Percentiles rank a stretch among this genome's conserved stretches.
These are phyloP conservation scores for Suhomyces choctaworum DNA, from an alignment of 1,139 yeast genomes.

Conservation along the genomic window DNA sequence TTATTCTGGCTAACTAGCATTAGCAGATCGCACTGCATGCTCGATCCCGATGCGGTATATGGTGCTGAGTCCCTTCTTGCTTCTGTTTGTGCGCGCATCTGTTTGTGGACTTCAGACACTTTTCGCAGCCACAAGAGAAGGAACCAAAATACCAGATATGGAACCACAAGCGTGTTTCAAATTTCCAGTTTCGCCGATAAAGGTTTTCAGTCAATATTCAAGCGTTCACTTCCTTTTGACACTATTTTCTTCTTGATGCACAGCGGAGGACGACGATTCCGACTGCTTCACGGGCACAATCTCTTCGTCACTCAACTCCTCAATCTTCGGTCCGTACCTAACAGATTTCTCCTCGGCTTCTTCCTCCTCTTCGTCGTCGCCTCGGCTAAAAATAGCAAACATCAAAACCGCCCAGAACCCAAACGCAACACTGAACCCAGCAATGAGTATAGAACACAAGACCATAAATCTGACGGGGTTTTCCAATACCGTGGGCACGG, in stretches of 20 bases:
- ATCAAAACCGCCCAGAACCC: slow-evolving; percentile 41
- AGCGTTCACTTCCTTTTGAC: slow-evolving; percentile 5
- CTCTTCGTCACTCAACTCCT: slow-evolving; percentile 11
- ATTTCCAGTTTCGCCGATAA: no score
- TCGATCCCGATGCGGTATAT: no score
- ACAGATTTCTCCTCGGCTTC: slow-evolving; percentile 1
- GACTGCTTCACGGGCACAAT: background rate
- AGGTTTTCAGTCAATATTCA: no score
- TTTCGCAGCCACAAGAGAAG: no score
- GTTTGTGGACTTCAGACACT: no score
- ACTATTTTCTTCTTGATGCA: background rate
- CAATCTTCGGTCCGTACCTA: slow-evolving; percentile 3
- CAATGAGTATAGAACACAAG: slow-evolving; percentile 43
- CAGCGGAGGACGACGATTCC: slow-evolving; percentile 2
- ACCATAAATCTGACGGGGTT: slow-evolving; percentile 53
- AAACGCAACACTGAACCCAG: slow-evolving; percentile 40
- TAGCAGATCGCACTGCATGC: no score
- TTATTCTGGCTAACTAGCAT: no score
- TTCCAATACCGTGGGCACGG: slow-evolving; percentile 39
- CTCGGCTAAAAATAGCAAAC: slow-evolving; percentile 18
- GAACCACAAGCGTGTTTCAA: no score
- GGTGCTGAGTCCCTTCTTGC: no score
- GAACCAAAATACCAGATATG: no score
- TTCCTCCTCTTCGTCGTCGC: slow-evolving; percentile 1
- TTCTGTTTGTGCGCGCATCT: no score